These are phyloP conservation scores for Lophiostoma macrostomum DNA, from an alignment of 495 filamentous ascomycete species.

Conservation along the genomic window DNA sequence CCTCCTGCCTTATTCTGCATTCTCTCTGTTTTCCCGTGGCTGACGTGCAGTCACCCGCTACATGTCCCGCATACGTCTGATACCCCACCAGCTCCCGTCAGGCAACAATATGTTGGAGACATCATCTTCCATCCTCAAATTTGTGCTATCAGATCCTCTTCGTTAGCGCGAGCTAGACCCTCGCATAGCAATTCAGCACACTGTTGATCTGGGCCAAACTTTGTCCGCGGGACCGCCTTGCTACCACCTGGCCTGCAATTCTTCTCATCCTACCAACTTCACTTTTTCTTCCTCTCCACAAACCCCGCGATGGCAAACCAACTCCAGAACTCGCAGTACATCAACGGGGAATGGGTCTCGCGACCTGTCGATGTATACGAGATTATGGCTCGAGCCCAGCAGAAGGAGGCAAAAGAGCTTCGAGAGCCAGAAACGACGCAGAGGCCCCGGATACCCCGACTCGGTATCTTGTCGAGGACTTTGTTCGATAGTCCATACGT, in stretches of 20 bases:
- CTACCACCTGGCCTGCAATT: too few relatives aligned
- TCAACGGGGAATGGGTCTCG: constrained; percentile 60
- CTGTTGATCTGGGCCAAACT: not conserved
- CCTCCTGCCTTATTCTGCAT: not conserved
- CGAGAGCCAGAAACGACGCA: constrained; percentile 13
- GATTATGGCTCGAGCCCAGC: constrained; percentile 36
- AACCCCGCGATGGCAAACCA: constrained; percentile 14
- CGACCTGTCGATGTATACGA: constrained; percentile 47
- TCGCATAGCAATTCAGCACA: not conserved
- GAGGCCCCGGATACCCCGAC: constrained; percentile 43
- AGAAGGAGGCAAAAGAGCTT: constrained; percentile 26
- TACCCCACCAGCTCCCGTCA: not conserved
- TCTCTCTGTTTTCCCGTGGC: not conserved
- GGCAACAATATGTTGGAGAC: constrained; percentile 11
- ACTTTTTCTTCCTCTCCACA: not conserved
- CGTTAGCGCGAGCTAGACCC: not conserved
- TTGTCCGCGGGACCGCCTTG: not conserved
- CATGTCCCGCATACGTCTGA: too few relatives aligned
- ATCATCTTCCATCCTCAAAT: not conserved
- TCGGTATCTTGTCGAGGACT: constrained; percentile 74
- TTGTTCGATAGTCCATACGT: constrained; percentile 70
- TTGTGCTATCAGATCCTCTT: not conserved
- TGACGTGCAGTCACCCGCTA: too few relatives aligned
- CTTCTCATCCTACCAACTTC: not conserved
- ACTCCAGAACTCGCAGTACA: constrained; percentile 40